phyloP scores from a whole-genome alignment of 805 yeast genomes.

The Tetrapisispora pingtungensis region DNA sequence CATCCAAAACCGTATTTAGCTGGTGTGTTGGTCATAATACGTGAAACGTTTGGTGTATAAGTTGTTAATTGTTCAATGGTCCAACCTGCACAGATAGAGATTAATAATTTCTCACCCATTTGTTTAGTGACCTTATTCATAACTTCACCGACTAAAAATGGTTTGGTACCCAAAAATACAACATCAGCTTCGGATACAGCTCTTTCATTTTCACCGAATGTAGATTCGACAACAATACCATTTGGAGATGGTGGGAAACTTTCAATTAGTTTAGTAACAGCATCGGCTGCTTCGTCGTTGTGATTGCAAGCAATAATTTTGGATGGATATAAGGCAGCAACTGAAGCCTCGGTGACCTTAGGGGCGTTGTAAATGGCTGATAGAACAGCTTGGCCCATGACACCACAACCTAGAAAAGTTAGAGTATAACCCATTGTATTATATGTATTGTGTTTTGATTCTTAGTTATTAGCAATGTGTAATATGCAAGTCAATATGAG shows the following conservation, averaged over 20 bases:
- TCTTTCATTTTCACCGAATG: slow-evolving; percentile 41
- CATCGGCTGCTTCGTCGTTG: slow-evolving; percentile 33
- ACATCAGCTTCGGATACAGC: slow-evolving; percentile 61
- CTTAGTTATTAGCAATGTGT: not conserved
- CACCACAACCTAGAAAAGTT: slow-evolving; percentile 85
- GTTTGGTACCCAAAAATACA: slow-evolving; percentile 79
- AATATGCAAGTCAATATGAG: too few species aligned
- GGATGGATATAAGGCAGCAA: slow-evolving; percentile 43
- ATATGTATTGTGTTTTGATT: too few species aligned
- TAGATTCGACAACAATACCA: slow-evolving; percentile 42
- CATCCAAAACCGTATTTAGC: slow-evolving; percentile 88
- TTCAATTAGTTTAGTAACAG: slow-evolving; percentile 40
- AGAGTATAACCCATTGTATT: slow-evolving; percentile 40
- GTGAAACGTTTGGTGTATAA: slow-evolving; percentile 51
- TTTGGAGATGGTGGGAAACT: slow-evolving; percentile 34
- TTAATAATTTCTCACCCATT: slow-evolving; percentile 47
- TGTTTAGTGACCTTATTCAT: slow-evolving; percentile 40
- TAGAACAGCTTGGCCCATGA: slow-evolving; percentile 89
- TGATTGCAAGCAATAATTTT: slow-evolving; percentile 69
- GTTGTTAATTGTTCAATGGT: slow-evolving; percentile 57
- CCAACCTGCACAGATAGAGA: slow-evolving; percentile 89
- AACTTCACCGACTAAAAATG: slow-evolving; percentile 60
- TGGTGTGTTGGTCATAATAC: slow-evolving; percentile 98
- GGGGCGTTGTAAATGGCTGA: slow-evolving; percentile 43
- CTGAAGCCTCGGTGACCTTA: slow-evolving; percentile 18